Percentiles rank a stretch among this genome's conserved stretches.
These are phyloP conservation scores for Trichoderma aggressivum DNA, from an alignment of 2,329 filamentous ascomycete genomes.

Conservation along the genomic window DNA sequence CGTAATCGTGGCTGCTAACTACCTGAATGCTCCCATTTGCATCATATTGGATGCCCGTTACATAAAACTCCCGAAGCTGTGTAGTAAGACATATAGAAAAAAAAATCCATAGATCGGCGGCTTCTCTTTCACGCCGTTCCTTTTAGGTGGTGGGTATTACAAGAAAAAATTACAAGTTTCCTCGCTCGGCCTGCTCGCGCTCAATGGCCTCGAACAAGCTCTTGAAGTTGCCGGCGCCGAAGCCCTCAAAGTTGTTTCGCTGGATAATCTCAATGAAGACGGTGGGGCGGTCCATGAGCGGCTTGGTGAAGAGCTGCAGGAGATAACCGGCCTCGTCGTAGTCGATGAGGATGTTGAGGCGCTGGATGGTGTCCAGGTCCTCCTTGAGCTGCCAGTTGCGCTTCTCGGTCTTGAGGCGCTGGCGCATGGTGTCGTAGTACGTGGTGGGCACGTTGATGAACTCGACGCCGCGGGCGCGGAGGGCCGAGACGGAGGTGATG, in stretches of 20 bases:
- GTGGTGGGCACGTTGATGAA: conserved; percentile 87
- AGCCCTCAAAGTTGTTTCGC: conserved; percentile 83
- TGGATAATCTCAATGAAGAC: conserved; percentile 98
- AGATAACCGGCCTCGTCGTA: conserved; percentile 92
- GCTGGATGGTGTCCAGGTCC: conserved; percentile 72
- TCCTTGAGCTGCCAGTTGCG: conserved; percentile 66
- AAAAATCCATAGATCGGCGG: background rate
- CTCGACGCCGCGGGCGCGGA: conserved; percentile 84
- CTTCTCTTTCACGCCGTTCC: background rate
- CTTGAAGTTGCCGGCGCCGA: conserved; percentile 95
- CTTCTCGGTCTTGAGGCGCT: conserved; percentile 64
- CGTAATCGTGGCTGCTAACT: conserved; percentile 7
- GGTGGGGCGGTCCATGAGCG: conserved; percentile 88
- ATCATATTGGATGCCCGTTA: background rate
- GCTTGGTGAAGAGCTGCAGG: conserved; percentile 74
- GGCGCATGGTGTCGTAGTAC: conserved; percentile 77
- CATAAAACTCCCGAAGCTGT: background rate
- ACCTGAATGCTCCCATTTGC: background rate
- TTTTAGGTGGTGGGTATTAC: background rate
- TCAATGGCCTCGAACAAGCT: conserved; percentile 93
- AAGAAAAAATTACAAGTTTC: conserved; percentile 62
- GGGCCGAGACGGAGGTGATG: conserved; percentile 68
- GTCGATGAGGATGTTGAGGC: conserved; percentile 85
- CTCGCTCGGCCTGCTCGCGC: conserved; percentile 80
- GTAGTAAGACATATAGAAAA: background rate